Percentiles rank a stretch among this genome's conserved stretches.
These are phyloP conservation scores for Taphrina wiesneri DNA, from an alignment of 1,139 yeast genomes.

Conservation along the genomic window DNA sequence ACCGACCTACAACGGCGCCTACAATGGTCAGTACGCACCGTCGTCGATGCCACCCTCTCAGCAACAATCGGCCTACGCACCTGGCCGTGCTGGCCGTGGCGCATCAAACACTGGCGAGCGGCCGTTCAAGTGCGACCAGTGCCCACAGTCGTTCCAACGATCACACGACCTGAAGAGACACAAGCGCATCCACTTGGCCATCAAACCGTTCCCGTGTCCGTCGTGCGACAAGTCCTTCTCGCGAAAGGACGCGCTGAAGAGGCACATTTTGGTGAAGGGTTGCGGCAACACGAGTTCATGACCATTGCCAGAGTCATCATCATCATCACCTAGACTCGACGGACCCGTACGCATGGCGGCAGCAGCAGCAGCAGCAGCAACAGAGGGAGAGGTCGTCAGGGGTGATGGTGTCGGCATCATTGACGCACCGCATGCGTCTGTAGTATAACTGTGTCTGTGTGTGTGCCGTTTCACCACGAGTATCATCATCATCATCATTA, in stretches of 20 bases:
- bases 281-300: conserved; percentile 36
- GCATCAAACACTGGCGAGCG: conserved; percentile 34
- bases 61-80: conserved; percentile 4
- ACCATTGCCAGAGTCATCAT: neutral
- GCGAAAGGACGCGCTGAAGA: conserved; percentile 40
- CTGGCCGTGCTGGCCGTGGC: conserved; percentile 12
- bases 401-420: too few species aligned
- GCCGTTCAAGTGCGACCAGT: conserved; percentile 40
- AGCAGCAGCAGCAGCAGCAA: too few species aligned
- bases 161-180: conserved; percentile 41
- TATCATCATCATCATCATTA: too few species aligned
- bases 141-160: conserved; percentile 40
- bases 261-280: conserved; percentile 40
- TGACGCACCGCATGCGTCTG: too few species aligned
- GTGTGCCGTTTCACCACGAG: too few species aligned
- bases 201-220: conserved; percentile 41
- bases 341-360: neutral
- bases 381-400: too few species aligned
- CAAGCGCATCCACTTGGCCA: conserved; percentile 40
- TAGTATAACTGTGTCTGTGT: too few species aligned
- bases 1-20: conserved; percentile 21
- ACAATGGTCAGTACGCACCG: neutral
- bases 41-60: conserved; percentile 7
- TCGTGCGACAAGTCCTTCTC: conserved; percentile 41
- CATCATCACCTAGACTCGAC: neutral